phyloP scores from a whole-genome alignment of 202 grass and related monocot species.

The Zizania palustris region DNA sequence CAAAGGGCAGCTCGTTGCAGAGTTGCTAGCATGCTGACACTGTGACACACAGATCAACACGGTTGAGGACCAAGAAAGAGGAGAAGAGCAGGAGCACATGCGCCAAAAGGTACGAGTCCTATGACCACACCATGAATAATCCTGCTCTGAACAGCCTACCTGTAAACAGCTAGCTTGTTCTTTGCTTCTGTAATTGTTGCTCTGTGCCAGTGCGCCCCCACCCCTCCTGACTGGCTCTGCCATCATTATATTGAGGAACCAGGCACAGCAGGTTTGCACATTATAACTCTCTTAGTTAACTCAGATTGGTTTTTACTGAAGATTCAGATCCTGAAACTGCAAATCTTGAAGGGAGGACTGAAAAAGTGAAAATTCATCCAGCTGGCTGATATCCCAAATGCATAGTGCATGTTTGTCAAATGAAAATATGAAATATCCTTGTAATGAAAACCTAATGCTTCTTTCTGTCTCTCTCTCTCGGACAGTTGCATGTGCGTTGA shows the following conservation, averaged over 20 bases:
- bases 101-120: background rate
- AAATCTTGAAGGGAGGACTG: too few relatives aligned
- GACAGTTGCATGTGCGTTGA: too few relatives aligned
- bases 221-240: too few relatives aligned
- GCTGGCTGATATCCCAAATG: too few relatives aligned
- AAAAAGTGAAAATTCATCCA: background rate
- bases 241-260: background rate
- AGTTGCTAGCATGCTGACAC: background rate
- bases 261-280: background rate
- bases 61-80: background rate
- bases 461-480: too few relatives aligned
- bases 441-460: background rate
- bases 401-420: too few relatives aligned
- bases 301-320: background rate
- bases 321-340: background rate
- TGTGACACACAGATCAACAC: background rate
- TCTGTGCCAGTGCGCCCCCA: background rate
- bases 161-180: slow-evolving; percentile 24
- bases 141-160: background rate
- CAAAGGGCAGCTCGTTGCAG: background rate
- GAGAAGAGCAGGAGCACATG: background rate
- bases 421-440: background rate
- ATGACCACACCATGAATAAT: background rate
- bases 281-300: background rate
- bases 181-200: background rate